These are phyloP conservation scores for Yamadazyma dushanensis DNA, from an alignment of 1,139 yeast genomes.

Conservation along the genomic window DNA sequence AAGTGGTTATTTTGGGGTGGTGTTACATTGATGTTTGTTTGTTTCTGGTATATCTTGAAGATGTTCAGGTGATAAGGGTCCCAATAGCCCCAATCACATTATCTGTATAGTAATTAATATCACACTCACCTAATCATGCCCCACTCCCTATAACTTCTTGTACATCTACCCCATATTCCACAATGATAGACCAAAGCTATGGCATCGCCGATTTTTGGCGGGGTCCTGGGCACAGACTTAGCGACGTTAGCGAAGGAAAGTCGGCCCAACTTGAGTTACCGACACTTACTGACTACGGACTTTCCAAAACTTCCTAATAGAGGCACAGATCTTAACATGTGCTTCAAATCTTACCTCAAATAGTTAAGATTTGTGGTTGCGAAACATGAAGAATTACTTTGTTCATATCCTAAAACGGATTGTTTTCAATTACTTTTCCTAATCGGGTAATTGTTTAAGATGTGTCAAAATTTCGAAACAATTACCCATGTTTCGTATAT, in stretches of 20 bases:
- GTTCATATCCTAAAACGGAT: not conserved
- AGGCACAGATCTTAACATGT: not conserved
- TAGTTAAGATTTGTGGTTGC: not conserved
- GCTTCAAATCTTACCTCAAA: not conserved
- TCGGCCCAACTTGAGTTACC: too few species aligned
- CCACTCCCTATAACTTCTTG: too few species aligned
- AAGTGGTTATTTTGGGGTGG: slow-evolving; percentile 86
- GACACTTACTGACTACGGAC: too few species aligned
- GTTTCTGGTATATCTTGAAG: slow-evolving; percentile 69
- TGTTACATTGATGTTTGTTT: slow-evolving; percentile 57
- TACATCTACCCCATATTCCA: too few species aligned
- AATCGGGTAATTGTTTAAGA: slow-evolving; percentile 19
- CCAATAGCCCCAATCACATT: too few species aligned
- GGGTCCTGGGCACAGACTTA: too few species aligned
- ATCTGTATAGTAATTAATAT: not conserved
- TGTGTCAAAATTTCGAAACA: slow-evolving; percentile 11
- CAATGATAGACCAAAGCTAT: too few species aligned
- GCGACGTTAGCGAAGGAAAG: too few species aligned
- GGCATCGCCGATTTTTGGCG: too few species aligned
- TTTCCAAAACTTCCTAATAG: slow-evolving; percentile 2
- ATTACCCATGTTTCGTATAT: slow-evolving; percentile 9
- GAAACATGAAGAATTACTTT: not conserved
- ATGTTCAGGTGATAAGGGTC: slow-evolving; percentile 55
- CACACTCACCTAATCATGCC: too few species aligned
- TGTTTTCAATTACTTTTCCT: slow-evolving; percentile 17